Conservation (phyloP, 2,329 filamentous ascomycete genomes). For the Fusarium sp. region DNA sequence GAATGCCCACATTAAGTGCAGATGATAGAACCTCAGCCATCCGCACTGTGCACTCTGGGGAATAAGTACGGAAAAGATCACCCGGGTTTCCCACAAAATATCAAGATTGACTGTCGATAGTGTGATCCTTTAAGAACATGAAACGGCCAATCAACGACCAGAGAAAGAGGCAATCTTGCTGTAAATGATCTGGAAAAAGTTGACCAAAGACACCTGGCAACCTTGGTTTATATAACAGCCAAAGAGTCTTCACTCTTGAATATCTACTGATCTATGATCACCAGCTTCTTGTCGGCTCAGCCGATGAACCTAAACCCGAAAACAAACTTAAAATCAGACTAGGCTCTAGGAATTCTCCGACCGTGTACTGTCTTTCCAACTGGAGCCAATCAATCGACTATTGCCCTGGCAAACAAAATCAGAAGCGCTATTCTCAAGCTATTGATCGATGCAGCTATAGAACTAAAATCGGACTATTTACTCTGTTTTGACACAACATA, state of each 20-base stretch:
- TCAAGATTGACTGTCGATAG: background rate
- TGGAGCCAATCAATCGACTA: background rate
- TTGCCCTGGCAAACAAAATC: background rate
- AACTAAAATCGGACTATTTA: background rate
- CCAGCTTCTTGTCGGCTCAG: background rate
- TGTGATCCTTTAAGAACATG: background rate
- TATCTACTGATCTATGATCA: background rate
- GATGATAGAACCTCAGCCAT: conserved; percentile 4
- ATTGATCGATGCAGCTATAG: background rate
- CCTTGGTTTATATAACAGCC: background rate
- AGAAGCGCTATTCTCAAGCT: background rate
- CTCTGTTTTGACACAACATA: background rate
- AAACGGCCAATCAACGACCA: background rate
- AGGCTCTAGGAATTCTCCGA: background rate
- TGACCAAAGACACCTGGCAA: background rate
- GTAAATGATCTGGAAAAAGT: too few species aligned
- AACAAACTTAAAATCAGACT: background rate
- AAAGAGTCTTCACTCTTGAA: background rate
- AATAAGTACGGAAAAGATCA: conserved; percentile 14
- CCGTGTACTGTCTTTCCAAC: background rate
- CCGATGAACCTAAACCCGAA: background rate
- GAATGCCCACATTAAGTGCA: background rate
- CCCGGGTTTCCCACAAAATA: conserved; percentile 8
- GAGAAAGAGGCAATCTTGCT: background rate
- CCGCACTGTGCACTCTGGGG: conserved; percentile 18